Evolutionary conservation across 2,329 filamentous ascomycete species (phyloP), one percentile per base, ranked within the genome.

Genomic region (Aspergillus sp.): DNA sequence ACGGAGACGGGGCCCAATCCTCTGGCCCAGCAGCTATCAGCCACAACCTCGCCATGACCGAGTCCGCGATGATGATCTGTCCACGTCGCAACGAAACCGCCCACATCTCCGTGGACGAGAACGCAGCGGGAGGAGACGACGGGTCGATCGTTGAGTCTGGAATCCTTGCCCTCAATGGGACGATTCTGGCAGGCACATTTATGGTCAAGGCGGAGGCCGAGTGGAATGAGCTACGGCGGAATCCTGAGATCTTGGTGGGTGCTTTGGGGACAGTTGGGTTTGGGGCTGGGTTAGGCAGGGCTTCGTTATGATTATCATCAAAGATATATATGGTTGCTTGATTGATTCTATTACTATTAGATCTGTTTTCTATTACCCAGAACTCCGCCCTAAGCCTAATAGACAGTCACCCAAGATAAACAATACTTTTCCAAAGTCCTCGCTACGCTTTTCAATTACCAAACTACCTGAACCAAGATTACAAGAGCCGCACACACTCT

Each of bases 41-140:
- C 59, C 80, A 81, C 58, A 81, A 81, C 49, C 66, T 81, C 2
- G 77, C 74, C 7, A 75, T 81, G 71, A 81, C 77, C 0, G 70
- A 68, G 3, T 60, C 66, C 1, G 68, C 65, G 5, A 79, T 81
- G 75, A 70, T 74, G 45, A 73, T 81, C 19, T 69, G 73, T 33
- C 77, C 77, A 3, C 64, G 78, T 46, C 63, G 64, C 35, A 66
- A 61, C 19, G 76, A 78, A 53, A 69, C 67, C 7, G 66, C 66
- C 0, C 61, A 58, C 33, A 62, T 77, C 3, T 62, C 62, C 2
- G 58, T 70, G 5, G 64, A 69, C 10, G 53, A 64, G 32, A 66
- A 62, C 5, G 61, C 58, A 4, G 63, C 67, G 4, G 54, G 42
- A 2, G 58, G 62, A 30, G 62, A 67, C 4, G 62, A 67, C 4